Conservation (phyloP, 73 alveolate species). For the Tetrahymena borealis region DNA sequence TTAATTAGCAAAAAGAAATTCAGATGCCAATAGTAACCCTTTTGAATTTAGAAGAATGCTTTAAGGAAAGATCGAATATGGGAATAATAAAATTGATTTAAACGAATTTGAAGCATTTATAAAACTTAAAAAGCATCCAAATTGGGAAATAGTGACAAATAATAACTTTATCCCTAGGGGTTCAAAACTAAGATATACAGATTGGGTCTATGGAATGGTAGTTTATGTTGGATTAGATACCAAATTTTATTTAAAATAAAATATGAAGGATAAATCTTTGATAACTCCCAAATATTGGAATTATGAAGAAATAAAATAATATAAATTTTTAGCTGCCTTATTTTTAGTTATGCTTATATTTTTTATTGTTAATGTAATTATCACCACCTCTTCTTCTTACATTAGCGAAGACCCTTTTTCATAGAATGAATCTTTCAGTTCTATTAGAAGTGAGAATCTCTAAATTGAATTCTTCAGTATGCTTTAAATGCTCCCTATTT, state of each 20-base stretch:
- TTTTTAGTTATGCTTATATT: background rate
- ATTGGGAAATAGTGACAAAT: slow-evolving; percentile 16
- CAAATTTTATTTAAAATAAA: background rate
- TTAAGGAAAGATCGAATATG: background rate
- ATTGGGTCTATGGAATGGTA: slow-evolving; percentile 36
- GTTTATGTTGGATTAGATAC: slow-evolving; percentile 33
- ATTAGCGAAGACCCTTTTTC: background rate
- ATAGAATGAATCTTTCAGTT: background rate
- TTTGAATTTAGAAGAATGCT: background rate
- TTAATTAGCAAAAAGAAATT: background rate
- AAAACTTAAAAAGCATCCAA: slow-evolving; percentile 38
- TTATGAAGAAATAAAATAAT: background rate
- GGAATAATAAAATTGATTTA: slow-evolving; percentile 20
- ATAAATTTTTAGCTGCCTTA: background rate
- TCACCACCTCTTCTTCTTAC: background rate
- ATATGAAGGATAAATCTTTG: background rate
- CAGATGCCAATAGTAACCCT: background rate
- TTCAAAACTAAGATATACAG: slow-evolving; percentile 24
- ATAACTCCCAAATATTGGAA: background rate
- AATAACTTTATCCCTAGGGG: slow-evolving; percentile 38
- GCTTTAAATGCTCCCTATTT: background rate
- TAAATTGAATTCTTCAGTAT: background rate
- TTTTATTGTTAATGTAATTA: background rate
- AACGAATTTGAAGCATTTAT: slow-evolving; percentile 31
- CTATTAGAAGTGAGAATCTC: background rate